Evolutionary conservation across 805 yeast species (phyloP).

Genomic region (Sporopachydermia quercuum): DNA sequence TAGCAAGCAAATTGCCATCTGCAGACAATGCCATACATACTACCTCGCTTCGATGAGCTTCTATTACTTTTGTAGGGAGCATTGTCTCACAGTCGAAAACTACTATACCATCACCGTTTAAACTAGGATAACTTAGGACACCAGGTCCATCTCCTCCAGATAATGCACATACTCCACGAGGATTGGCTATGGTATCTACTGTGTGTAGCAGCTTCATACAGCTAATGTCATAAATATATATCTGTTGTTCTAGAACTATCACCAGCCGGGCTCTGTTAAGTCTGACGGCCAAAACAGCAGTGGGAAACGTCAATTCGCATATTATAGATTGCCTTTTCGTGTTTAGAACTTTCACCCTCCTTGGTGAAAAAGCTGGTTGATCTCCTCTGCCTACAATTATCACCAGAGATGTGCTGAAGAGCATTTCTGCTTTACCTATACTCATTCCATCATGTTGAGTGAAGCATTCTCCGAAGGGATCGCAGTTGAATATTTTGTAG

Average conservation of each 20-base stretch:
- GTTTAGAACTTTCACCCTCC: slow-evolving; percentile 51
- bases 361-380: slow-evolving; percentile 37
- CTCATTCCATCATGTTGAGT: slow-evolving; percentile 32
- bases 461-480: slow-evolving; percentile 45
- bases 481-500: slow-evolving; percentile 54
- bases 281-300: slow-evolving; percentile 52
- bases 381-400: slow-evolving; percentile 67
- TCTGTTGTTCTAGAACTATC: slow-evolving; percentile 66
- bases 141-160: slow-evolving; percentile 2
- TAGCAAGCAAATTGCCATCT: slow-evolving; percentile 72
- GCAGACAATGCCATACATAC: slow-evolving; percentile 52
- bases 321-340: slow-evolving; percentile 57
- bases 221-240: slow-evolving; percentile 78
- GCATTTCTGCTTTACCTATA: slow-evolving; percentile 58
- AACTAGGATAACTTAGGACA: slow-evolving; percentile 9
- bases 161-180: slow-evolving; percentile 13
- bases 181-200: slow-evolving; percentile 40
- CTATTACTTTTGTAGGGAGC: slow-evolving; percentile 66
- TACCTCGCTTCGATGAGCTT: slow-evolving; percentile 72
- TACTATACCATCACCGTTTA: slow-evolving; percentile 48
- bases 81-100: slow-evolving; percentile 64
- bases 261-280: slow-evolving; percentile 73
- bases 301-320: slow-evolving; percentile 81
- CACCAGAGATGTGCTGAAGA: slow-evolving; percentile 55
- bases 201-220: slow-evolving; percentile 74